A percentile compares a stretch with the other conserved stretches of the same genome.
Conservation (phyloP, 352 stramenopile species). For the Phytophthora palmivora region DNA sequence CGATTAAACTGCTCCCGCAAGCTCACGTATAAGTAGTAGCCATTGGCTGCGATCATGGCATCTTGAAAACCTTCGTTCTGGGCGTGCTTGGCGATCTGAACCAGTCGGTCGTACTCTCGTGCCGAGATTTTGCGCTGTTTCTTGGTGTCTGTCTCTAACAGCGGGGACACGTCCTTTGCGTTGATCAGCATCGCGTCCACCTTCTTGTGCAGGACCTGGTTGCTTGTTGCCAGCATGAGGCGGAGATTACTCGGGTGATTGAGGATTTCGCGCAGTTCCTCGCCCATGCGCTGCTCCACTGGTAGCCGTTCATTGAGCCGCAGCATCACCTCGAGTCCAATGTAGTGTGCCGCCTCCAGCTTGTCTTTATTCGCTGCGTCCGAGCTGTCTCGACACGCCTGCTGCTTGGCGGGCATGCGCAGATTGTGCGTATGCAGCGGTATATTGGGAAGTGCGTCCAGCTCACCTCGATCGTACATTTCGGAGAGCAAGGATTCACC, state of each 20-base stretch:
- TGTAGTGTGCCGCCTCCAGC: constrained; percentile 51
- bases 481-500: constrained; percentile 28
- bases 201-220: constrained; percentile 55
- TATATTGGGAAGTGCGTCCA: constrained; percentile 44
- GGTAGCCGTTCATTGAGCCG: constrained; percentile 48
- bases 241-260: constrained; percentile 53
- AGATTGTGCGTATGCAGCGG: constrained; percentile 48
- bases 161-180: neutral
- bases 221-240: constrained; percentile 45
- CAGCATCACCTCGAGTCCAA: constrained; percentile 57
- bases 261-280: constrained; percentile 53
- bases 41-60: constrained; percentile 47
- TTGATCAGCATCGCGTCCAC: constrained; percentile 49
- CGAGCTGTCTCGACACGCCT: constrained; percentile 47
- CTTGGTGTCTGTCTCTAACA: neutral
- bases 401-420: constrained; percentile 44
- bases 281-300: constrained; percentile 45
- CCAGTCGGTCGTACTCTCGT: constrained; percentile 45
- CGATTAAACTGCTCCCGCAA: constrained; percentile 42
- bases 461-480: constrained; percentile 42
- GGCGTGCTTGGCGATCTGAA: constrained; percentile 53
- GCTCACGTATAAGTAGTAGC: constrained; percentile 45
- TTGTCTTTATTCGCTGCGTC: constrained; percentile 46
- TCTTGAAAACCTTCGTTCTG: constrained; percentile 49
- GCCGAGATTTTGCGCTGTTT: constrained; percentile 26